Evolutionary conservation across 208 protist species (phyloP), one percentile per base, ranked within the genome.

Genomic region (Acanthamoeba culbertsoni): DNA sequence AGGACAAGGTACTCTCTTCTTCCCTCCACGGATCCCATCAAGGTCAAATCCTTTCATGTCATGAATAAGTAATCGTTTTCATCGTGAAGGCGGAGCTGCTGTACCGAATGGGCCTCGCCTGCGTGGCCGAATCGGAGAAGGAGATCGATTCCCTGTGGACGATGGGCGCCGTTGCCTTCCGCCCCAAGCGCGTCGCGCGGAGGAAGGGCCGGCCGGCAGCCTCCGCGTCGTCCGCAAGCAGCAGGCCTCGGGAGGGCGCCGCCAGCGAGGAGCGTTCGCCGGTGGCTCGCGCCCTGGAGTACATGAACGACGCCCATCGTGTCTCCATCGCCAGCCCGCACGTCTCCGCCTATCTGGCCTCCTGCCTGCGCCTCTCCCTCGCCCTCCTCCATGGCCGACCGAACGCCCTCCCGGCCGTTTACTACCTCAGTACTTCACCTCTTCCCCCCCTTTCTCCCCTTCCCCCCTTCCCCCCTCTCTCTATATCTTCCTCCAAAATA

Each of bases 341-440:
- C 40, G 68, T 79, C 37, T 48, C 68, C 10, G 68, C 68, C 68
- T 79, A 79, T 28, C 42, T 79, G 68, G 68, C 68, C 23, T 48
- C 68, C 8, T 79, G 40, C 26, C 68, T 79, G 68, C 68, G 68
- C 3, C 68, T 79, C 0, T 79, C 79, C 35, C 79, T 89, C 33
- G 79, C 79, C 20, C 31, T 89, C 28, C 45, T 89, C 10, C 79
- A 89, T 31, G 79, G 79, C 14, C 79, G 79, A 10, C 79, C 79
- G 20, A 63, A 89, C 79, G 45, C 53, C 5, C 35, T 89, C 23
- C 79, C 79, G 6, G 45, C 79, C 31, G 35, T 63, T 48, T 89
- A 89, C 48, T 89, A 89, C 28, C 42, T 89, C 46, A 62, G 79
- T 89, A 89, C 45, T 1, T 35, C 1, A 8, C 1, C 71, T 82